Percentiles rank a stretch among this genome's conserved stretches.
Conservation (phyloP, 306 rosid genomes). For the Casuarina cunninghamiana region DNA sequence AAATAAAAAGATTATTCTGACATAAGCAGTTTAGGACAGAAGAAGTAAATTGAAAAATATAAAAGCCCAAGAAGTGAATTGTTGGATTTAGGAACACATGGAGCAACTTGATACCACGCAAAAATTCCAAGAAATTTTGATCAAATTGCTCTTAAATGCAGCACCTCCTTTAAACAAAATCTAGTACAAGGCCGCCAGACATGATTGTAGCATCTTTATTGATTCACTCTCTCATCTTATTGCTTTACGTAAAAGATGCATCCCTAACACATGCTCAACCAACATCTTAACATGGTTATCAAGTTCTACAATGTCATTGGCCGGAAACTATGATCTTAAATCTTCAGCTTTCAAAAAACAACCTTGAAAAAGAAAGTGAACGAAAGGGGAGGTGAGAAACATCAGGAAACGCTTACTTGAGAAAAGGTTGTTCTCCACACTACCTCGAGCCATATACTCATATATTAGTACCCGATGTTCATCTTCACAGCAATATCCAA, state of each 20-base stretch:
- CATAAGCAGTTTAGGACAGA: no score
- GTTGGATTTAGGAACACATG: no score
- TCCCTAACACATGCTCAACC: conserved; percentile 1
- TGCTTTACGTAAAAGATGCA: background rate
- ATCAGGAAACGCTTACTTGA: conserved; percentile 58
- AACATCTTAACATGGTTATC: conserved; percentile 22
- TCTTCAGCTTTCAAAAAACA: conserved; percentile 7
- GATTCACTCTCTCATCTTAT: background rate
- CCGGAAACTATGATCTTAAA: conserved; percentile 4
- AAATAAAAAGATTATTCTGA: no score
- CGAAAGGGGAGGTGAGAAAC: conserved; percentile 12
- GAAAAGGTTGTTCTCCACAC: conserved; percentile 91
- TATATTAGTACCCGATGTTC: conserved; percentile 86
- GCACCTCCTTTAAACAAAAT: background rate
- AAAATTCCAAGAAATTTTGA: no score
- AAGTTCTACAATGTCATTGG: conserved; percentile 17
- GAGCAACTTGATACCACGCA: no score
- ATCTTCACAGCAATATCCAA: conserved; percentile 98
- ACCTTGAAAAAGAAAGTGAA: conserved; percentile 23
- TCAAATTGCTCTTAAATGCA: background rate
- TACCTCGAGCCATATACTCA: conserved; percentile 90
- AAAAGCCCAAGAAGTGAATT: no score
- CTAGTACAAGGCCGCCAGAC: background rate
- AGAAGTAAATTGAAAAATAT: no score
- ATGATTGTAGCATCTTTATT: background rate